Percentiles rank a stretch among this genome's conserved stretches.
These are phyloP conservation scores for Tranzscheliella williamsii DNA, from an alignment of 1,284 basidiomycete genomes.

Conservation along the genomic window DNA sequence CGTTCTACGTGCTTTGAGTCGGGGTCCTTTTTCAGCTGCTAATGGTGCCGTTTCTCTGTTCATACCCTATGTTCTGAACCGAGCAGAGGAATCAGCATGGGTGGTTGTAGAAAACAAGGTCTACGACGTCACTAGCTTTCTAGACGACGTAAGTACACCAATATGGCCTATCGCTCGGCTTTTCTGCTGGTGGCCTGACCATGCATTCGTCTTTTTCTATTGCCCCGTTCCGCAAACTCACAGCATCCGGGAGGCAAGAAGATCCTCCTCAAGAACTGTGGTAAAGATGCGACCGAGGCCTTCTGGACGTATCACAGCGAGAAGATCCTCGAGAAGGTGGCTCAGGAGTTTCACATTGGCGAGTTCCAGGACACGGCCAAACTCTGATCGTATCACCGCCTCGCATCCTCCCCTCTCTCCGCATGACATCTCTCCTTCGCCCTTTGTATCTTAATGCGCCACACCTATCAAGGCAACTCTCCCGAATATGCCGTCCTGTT, in stretches of 20 bases:
- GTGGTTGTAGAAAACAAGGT: conserved; percentile 56
- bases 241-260: conserved; percentile 60
- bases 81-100: conserved; percentile 57
- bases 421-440: too few species aligned
- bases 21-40: too few species aligned
- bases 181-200: neutral
- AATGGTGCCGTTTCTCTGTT: too few species aligned
- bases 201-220: neutral
- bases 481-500: too few species aligned
- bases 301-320: conserved; percentile 59
- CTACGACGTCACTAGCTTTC: conserved; percentile 59
- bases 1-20: neutral
- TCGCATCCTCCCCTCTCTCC: too few species aligned
- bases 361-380: conserved; percentile 52
- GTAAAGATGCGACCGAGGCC: conserved; percentile 57
- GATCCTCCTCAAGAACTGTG: conserved; percentile 58
- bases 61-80: too few species aligned
- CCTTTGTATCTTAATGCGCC: too few species aligned
- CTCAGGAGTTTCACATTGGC: conserved; percentile 48
- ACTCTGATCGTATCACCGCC: too few species aligned
- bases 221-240: neutral
- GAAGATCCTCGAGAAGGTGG: conserved; percentile 53
- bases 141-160: conserved; percentile 54
- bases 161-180: neutral
- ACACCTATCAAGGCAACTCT: too few species aligned